These are phyloP conservation scores for Calocybe gangraenosa DNA, from an alignment of 768 basidiomycete species.

Conservation along the genomic window DNA sequence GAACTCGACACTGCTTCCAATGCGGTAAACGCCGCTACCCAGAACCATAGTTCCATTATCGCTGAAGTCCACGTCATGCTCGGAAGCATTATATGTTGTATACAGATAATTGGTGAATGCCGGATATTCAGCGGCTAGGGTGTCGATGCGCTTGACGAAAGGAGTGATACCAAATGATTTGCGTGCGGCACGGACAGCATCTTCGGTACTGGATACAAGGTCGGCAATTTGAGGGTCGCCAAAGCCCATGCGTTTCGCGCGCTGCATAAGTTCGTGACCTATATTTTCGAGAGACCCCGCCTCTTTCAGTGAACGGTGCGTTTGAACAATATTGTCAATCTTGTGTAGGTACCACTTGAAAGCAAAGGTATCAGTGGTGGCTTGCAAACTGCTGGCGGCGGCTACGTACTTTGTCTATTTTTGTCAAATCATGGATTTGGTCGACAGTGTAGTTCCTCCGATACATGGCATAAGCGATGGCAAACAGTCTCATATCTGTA, in stretches of 20 bases:
- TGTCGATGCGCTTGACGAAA: constrained; percentile 99
- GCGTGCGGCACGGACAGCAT: constrained; percentile 75
- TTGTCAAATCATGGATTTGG: constrained; percentile 86
- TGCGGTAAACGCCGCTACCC: constrained; percentile 96
- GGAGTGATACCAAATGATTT: constrained; percentile 89
- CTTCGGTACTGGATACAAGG: constrained; percentile 69
- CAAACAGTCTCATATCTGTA: constrained; percentile 95
- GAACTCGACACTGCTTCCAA: constrained; percentile 98
- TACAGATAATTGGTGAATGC: constrained; percentile 99
- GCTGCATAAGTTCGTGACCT: constrained; percentile 72
- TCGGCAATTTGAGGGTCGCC: constrained; percentile 90
- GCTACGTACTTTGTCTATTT: constrained; percentile 85
- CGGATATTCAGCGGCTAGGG: constrained; percentile 96
- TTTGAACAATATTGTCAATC: constrained; percentile 96
- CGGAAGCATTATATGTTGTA: constrained; percentile 96
- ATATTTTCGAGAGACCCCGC: constrained; percentile 67
- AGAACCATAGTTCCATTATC: constrained; percentile 99
- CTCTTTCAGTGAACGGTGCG: constrained; percentile 69
- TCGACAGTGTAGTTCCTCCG: constrained; percentile 90
- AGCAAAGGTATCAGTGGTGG: neutral
- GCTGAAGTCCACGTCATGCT: constrained; percentile 92
- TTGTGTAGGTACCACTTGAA: constrained; percentile 95
- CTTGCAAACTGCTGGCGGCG: no score
- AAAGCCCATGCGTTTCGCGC: constrained; percentile 94
- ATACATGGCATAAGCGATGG: constrained; percentile 97